Evolutionary conservation across 305 asterid genomes (phyloP).

Genomic region (Plantago coronopus): DNA sequence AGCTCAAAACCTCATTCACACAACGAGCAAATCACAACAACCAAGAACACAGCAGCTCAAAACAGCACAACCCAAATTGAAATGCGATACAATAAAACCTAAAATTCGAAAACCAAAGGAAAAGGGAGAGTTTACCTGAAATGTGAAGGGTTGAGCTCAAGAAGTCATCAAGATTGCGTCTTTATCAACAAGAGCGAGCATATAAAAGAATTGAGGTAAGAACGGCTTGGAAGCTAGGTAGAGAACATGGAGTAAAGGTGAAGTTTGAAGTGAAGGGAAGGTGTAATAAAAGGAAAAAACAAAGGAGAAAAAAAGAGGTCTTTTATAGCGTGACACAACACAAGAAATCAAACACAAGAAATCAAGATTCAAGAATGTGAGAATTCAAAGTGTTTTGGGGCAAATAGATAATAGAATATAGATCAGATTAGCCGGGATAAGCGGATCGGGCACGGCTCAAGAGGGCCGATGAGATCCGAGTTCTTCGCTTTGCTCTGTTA

Average conservation of each 20-base stretch:
- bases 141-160: constrained; percentile 13
- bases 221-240: constrained; percentile 8
- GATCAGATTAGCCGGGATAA: background rate
- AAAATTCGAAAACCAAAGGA: background rate
- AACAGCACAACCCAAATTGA: background rate
- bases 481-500: background rate
- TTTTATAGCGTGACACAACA: too few relatives aligned
- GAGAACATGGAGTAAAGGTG: constrained; percentile 24
- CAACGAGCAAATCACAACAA: background rate
- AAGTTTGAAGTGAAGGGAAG: constrained; percentile 19
- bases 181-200: too few relatives aligned
- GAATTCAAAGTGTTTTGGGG: too few relatives aligned
- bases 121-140: constrained; percentile 32
- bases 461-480: background rate
- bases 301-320: background rate
- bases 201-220: background rate
- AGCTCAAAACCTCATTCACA: background rate
- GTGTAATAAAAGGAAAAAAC: constrained; percentile 2
- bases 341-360: background rate
- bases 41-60: background rate
- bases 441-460: background rate
- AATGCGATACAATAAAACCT: background rate
- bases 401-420: background rate
- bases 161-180: background rate
- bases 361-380: background rate